Evolutionary conservation across 2,329 filamentous ascomycete genomes (phyloP).

Genomic region (Tolypocladium tundrense): DNA sequence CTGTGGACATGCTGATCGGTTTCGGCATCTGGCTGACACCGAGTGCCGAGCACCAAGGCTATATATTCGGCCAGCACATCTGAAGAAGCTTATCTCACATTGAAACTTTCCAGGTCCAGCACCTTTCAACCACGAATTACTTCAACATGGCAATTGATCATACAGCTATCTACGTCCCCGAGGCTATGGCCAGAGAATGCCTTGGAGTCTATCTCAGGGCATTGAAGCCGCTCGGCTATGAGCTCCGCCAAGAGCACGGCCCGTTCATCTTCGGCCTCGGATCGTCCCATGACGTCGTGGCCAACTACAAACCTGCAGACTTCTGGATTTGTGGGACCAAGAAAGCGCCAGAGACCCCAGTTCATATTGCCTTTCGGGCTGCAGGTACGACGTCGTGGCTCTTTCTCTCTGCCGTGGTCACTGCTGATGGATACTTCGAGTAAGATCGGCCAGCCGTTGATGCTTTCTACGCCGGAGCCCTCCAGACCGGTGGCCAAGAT

Average conservation of each 20-base stretch:
- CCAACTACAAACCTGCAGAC: slow-evolving; percentile 9
- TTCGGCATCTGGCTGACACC: neutral
- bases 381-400: slow-evolving; percentile 12
- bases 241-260: slow-evolving; percentile 14
- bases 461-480: slow-evolving; percentile 29
- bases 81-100: neutral
- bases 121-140: neutral
- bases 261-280: slow-evolving; percentile 22
- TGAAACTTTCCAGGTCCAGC: too few species aligned
- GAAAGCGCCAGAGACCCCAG: slow-evolving; percentile 5
- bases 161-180: slow-evolving; percentile 18
- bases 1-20: too few species aligned
- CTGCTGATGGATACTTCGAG: neutral
- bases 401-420: neutral
- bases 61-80: neutral
- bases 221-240: slow-evolving; percentile 26
- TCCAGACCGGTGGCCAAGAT: slow-evolving; percentile 32
- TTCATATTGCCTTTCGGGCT: slow-evolving; percentile 21
- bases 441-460: slow-evolving; percentile 31
- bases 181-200: slow-evolving; percentile 14
- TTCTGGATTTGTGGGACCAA: slow-evolving; percentile 21
- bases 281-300: slow-evolving; percentile 4
- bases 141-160: slow-evolving; percentile 25
- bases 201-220: slow-evolving; percentile 23
- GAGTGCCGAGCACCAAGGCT: neutral